Conservation (phyloP, 2,329 filamentous ascomycete species). For the Aspergillus sp. region DNA sequence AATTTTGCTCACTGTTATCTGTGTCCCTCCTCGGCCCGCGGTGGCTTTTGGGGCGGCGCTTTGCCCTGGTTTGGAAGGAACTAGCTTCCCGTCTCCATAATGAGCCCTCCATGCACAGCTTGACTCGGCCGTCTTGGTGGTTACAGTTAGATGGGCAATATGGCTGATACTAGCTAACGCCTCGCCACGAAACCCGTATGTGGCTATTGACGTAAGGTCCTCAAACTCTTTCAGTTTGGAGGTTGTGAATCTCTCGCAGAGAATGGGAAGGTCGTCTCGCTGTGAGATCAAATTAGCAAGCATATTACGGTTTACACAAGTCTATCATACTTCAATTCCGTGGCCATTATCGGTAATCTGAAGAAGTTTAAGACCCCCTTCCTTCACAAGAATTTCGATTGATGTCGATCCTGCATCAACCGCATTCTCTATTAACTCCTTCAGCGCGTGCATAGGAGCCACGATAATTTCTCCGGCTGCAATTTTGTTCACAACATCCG, state of each 20-base stretch:
- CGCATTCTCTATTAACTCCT: conserved; percentile 95
- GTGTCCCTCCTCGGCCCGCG: conserved; percentile 84
- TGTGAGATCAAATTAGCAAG: conserved; percentile 39
- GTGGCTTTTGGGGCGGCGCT: conserved; percentile 80
- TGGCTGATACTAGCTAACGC: conserved; percentile 97
- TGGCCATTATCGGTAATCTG: conserved; percentile 98
- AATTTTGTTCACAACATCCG: conserved; percentile 97
- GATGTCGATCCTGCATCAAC: conserved; percentile 95
- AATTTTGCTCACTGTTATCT: conserved; percentile 69
- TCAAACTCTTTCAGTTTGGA: conserved; percentile 94
- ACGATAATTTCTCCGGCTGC: conserved; percentile 98
- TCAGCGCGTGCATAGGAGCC: conserved; percentile 90
- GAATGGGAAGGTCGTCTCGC: conserved; percentile 86
- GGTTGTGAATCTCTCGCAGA: conserved; percentile 95
- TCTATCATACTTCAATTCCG: conserved; percentile 75
- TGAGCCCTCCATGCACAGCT: conserved; percentile 87
- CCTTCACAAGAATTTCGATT: conserved; percentile 88
- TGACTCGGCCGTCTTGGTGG: conserved; percentile 86
- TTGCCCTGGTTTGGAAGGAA: conserved; percentile 83
- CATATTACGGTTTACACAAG: not conserved
- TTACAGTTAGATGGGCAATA: conserved; percentile 92
- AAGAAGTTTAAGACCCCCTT: conserved; percentile 89
- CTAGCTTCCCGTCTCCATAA: conserved; percentile 79
- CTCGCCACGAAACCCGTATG: conserved; percentile 97
- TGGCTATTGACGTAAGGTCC: conserved; percentile 83